Evolutionary conservation across 2,329 filamentous ascomycete genomes (phyloP), one percentile per base, ranked within the genome.

Genomic region (Trichoderma simmonsii): DNA sequence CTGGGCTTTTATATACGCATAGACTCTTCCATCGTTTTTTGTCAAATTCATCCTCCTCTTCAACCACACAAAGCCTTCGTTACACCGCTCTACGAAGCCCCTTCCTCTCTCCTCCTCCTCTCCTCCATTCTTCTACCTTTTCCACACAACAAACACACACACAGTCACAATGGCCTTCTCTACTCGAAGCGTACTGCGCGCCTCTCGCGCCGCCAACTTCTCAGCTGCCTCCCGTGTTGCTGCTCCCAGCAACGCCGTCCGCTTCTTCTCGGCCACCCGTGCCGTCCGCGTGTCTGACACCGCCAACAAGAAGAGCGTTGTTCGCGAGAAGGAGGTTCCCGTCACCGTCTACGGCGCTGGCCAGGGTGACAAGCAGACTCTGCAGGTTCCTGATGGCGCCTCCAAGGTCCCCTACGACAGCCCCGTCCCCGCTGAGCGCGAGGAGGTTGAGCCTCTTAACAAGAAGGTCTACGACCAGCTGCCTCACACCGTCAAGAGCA

Each of bases 401-500:
- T 80, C 83, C 72, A 81, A 82, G 64, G 80, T 84, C 70, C 81
- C 85, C 73, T 79, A 82, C 73, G 80, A 85, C 75, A 82, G 82
- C 64, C 80, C 81, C 6, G 76, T 73, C 34, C 77, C 78, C 15
- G 76, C 80, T 57, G 85, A 88, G 76, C 81, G 86, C 65, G 84
- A 86, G 61, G 78, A 81, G 15, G 83, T 90, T 63, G 77, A 82
- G 30, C 88, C 88, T 24, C 83, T 91, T 59, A 84, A 83, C 74
- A 82, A 85, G 73, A 83, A 85, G 76, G 83, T 88, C 70, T 89
- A 85, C 80, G 80, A 86, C 63, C 81, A 84, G 57, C 84, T 93
- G 79, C 88, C 90, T 6, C 85, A 87, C 34, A 93, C 90, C 43
- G 85, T 93, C 82, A 86, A 89, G 82, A 91, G 87, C 81, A 91